Evolutionary conservation across 1,139 yeast species (phyloP), one percentile per base, ranked within the genome.

Genomic region (Sugiyamaella sp.): DNA sequence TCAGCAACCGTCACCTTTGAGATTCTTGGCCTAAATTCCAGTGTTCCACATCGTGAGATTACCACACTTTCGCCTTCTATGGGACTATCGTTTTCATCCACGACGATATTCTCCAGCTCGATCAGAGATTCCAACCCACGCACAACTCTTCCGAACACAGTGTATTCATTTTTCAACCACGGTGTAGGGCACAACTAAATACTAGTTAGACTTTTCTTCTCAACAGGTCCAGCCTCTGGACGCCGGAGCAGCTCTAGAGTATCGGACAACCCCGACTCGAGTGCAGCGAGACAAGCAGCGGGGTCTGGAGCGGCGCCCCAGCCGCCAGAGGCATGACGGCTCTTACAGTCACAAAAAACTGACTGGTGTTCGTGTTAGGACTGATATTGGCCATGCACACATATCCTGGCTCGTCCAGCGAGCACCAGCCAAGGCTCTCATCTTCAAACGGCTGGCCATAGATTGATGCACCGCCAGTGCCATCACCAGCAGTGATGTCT

Each of bases 321-420:
- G n/a, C n/a, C n/a, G n/a, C n/a, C n/a, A n/a, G n/a, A n/a, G n/a
- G n/a, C n/a, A n/a, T n/a, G n/a, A n/a, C n/a, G n/a, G n/a, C 2
- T 51, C 63, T 53, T 49, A 60, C 62, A 10, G 74, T 81, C 59
- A 89, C 85, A 67, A 89, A 88, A 65, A 89, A 89, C 65, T 87
- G 96, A 0, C 90, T 81, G 12, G 80, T 77, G 62, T 85, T 86
- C 3, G 84, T 71, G 55, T 80, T 64, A 17, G 77, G 72, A 1
- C 85, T 87, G 19, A 74, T 70, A 63, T 85, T 86, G 4, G 95
- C 93, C 86, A 86, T 82, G 52, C 91, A 67, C 9, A 70, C 60
- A 14, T 64, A 57, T 6, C 73, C 73, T 2, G 54, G 52, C 10
- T 56, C 63, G 37, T 59, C 63, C 50, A 67, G 51, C 4, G 55